Conservation (phyloP, 768 basidiomycete genomes). For the Russula foetens region DNA sequence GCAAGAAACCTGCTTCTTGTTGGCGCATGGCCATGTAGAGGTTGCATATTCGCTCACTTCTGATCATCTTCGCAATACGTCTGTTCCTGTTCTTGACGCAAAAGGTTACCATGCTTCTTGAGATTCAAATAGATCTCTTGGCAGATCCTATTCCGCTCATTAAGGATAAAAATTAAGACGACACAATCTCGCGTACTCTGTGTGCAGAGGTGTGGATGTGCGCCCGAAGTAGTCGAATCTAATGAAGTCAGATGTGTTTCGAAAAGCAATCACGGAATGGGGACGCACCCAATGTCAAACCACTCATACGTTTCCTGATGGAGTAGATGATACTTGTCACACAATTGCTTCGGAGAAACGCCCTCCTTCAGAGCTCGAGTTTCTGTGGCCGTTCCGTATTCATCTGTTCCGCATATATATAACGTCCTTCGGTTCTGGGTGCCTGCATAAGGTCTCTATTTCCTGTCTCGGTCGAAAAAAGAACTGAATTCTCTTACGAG, state of each 20-base stretch:
- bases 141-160: slow-evolving; percentile 51
- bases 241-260: background rate
- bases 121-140: slow-evolving; percentile 87
- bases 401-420: slow-evolving; percentile 97
- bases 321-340: slow-evolving; percentile 83
- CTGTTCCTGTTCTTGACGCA: slow-evolving; percentile 83
- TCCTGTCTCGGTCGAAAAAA: background rate
- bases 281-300: slow-evolving; percentile 85
- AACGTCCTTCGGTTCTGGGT: slow-evolving; percentile 84
- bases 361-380: slow-evolving; percentile 91
- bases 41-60: slow-evolving; percentile 41
- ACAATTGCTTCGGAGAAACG: slow-evolving; percentile 68
- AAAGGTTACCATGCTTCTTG: slow-evolving; percentile 64
- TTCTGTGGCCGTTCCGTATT: slow-evolving; percentile 99
- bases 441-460: slow-evolving; percentile 27
- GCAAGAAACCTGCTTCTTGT: slow-evolving; percentile 66
- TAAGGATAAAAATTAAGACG: background rate
- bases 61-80: slow-evolving; percentile 91
- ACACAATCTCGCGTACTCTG: slow-evolving; percentile 49
- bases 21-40: slow-evolving; percentile 13
- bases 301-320: slow-evolving; percentile 94
- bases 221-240: slow-evolving; percentile 96
- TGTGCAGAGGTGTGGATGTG: slow-evolving; percentile 84
- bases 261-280: background rate
- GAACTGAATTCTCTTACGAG: slow-evolving; percentile 35